Evolutionary conservation across 805 yeast species (phyloP).

Genomic region (Millerozyma acaciae): DNA sequence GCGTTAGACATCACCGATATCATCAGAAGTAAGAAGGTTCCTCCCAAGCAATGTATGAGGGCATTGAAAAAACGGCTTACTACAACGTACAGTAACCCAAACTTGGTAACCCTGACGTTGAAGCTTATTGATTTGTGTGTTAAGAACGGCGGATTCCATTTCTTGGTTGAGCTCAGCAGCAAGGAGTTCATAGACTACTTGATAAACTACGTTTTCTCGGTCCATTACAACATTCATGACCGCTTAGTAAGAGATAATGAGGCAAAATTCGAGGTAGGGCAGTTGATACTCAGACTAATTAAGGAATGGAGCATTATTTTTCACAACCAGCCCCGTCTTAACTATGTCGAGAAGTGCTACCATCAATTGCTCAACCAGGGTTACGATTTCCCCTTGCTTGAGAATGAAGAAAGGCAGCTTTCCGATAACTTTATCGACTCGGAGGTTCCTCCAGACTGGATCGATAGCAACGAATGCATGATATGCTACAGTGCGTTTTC

Average conservation of each 20-base stretch:
- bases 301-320: conserved; percentile 79
- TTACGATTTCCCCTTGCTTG: conserved; percentile 54
- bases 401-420: conserved; percentile 21
- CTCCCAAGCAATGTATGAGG: conserved; percentile 81
- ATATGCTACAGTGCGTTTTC: conserved; percentile 79
- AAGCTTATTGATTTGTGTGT: conserved; percentile 81
- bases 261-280: conserved; percentile 45
- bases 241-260: conserved; percentile 18
- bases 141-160: conserved; percentile 89
- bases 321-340: conserved; percentile 59
- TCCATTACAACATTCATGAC: conserved; percentile 33
- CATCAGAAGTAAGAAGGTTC: conserved; percentile 75
- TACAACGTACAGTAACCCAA: conserved; percentile 63
- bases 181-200: conserved; percentile 84
- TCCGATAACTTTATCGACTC: conserved; percentile 68
- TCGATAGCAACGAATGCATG: conserved; percentile 94
- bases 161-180: conserved; percentile 71
- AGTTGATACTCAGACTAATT: conserved; percentile 56
- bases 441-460: conserved; percentile 96
- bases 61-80: conserved; percentile 72
- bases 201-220: conserved; percentile 42
- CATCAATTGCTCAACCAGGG: conserved; percentile 58
- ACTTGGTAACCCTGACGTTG: conserved; percentile 69
- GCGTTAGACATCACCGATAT: conserved; percentile 86
- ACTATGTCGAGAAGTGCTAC: conserved; percentile 62